A percentile compares a stretch with the other conserved stretches of the same genome.
These are phyloP conservation scores for Colletotrichum lupini DNA, from an alignment of 2,329 filamentous ascomycete species.

Conservation along the genomic window DNA sequence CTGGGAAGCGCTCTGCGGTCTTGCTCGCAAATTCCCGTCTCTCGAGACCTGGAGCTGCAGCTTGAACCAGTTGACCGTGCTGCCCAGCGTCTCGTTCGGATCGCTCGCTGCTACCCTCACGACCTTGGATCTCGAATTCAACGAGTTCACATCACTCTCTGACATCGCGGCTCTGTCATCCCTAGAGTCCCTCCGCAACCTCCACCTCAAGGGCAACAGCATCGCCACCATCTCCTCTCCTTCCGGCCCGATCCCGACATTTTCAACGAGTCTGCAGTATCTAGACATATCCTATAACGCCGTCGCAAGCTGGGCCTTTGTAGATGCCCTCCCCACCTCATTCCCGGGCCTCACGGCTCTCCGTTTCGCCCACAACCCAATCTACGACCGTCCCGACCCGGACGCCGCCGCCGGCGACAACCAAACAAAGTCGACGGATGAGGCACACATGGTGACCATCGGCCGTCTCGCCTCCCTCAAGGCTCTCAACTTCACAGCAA, in stretches of 20 bases:
- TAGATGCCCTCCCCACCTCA: constrained; percentile 73
- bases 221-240: constrained; percentile 60
- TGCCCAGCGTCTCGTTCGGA: constrained; percentile 55
- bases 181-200: constrained; percentile 64
- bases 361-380: constrained; percentile 86
- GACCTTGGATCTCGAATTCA: constrained; percentile 77
- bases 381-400: constrained; percentile 70
- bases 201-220: constrained; percentile 82
- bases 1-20: constrained; percentile 71
- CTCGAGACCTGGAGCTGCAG: constrained; percentile 64
- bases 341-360: constrained; percentile 82
- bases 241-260: constrained; percentile 53
- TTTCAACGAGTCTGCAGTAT: constrained; percentile 67
- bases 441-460: constrained; percentile 89
- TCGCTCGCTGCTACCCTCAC: constrained; percentile 64
- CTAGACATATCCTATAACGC: constrained; percentile 81
- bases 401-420: constrained; percentile 45
- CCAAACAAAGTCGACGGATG: constrained; percentile 70
- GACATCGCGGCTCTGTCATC: constrained; percentile 65
- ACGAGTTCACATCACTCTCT: constrained; percentile 70
- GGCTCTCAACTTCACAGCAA: constrained; percentile 77
- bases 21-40: constrained; percentile 64
- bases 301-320: constrained; percentile 76
- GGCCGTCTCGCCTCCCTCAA: constrained; percentile 77
- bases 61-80: constrained; percentile 66